Conservation (phyloP, 441 rosid species). For the Corymbia calophylla region DNA sequence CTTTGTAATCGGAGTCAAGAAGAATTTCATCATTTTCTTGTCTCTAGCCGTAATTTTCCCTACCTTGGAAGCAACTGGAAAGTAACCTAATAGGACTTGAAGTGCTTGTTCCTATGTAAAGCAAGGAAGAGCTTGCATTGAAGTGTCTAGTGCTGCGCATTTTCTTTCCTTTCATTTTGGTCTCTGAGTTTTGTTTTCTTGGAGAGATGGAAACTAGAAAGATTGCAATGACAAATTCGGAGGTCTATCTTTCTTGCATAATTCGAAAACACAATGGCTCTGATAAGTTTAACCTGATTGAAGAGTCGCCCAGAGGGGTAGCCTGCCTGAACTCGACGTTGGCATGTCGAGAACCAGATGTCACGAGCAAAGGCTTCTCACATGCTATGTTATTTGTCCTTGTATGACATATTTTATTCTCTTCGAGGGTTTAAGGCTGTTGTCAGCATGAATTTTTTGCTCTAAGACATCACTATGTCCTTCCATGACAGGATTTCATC, state of each 20-base stretch:
- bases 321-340: neutral
- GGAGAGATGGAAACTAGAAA: neutral
- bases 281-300: neutral
- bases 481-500: constrained; percentile 33
- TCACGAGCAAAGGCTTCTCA: neutral
- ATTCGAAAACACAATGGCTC: neutral
- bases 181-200: neutral
- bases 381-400: neutral
- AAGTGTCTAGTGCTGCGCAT: neutral
- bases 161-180: neutral
- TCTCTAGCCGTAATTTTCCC: neutral
- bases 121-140: neutral
- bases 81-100: neutral
- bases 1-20: neutral
- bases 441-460: neutral
- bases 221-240: neutral
- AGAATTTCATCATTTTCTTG: neutral
- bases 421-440: neutral
- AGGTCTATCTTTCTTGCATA: neutral
- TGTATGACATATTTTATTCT: neutral
- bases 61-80: neutral
- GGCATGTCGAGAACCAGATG: neutral
- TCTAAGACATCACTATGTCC: neutral
- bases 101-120: neutral
- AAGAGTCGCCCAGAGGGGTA: neutral